phyloP scores from a whole-genome alignment of 108 stramenopile species.

The Stephanodiscus minutulus region DNA sequence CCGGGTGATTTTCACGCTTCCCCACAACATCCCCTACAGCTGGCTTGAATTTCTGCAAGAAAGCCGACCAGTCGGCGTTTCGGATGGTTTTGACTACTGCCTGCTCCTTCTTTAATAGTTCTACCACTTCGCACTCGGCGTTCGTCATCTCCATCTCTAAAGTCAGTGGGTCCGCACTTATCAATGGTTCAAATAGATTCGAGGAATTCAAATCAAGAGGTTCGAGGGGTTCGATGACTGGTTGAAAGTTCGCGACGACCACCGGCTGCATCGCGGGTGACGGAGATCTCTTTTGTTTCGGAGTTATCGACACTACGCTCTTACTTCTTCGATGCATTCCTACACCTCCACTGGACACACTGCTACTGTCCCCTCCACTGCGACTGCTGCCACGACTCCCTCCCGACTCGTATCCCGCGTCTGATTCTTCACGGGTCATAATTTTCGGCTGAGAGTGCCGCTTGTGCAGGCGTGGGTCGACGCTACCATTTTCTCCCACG shows the following conservation, averaged over 20 bases:
- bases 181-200: slow-evolving; percentile 65
- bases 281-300: slow-evolving; percentile 5
- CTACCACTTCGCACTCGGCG: slow-evolving; percentile 73
- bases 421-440: neutral
- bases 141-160: slow-evolving; percentile 48
- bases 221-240: slow-evolving; percentile 73
- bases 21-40: slow-evolving; percentile 22
- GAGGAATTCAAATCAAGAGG: slow-evolving; percentile 57
- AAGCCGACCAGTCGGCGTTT: slow-evolving; percentile 80
- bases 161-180: slow-evolving; percentile 36
- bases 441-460: neutral
- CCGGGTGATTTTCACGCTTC: slow-evolving; percentile 35
- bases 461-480: neutral
- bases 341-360: slow-evolving; percentile 18
- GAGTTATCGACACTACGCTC: neutral
- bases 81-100: slow-evolving; percentile 84
- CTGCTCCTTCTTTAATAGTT: slow-evolving; percentile 55
- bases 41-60: slow-evolving; percentile 68
- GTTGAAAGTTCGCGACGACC: slow-evolving; percentile 69
- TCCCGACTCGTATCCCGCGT: slow-evolving; percentile 46
- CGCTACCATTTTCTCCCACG: too few species aligned
- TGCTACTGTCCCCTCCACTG: slow-evolving; percentile 17
- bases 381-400: slow-evolving; percentile 39
- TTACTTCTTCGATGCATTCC: neutral
- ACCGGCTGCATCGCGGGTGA: slow-evolving; percentile 22